Base-by-base conservation (phyloP, 1,284 basidiomycete species). In the Ceratobasidium theobromae region DNA sequence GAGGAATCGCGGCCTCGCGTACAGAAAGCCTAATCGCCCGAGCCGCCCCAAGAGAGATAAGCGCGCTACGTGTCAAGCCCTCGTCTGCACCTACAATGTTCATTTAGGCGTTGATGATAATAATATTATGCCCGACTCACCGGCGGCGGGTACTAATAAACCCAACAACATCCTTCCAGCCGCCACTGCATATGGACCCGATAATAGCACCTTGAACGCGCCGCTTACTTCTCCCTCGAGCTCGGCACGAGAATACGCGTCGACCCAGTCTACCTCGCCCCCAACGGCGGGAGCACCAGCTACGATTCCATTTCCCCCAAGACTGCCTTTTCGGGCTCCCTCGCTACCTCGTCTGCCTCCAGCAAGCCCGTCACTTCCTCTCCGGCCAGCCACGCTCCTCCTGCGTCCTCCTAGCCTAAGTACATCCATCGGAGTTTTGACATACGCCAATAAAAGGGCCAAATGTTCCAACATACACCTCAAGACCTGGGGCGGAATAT, bases 351-450 rank as follows among this genome's bases (percentile, higher is more conserved):
- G 9, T n/a, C 43, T 45, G 9, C 9, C 43, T 11, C 43, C 18
- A 5, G 9, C 18, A 11, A 45, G 43, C 12, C 9, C 43, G 9
- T 45, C 43, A 21, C 43, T 45, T 2, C 28, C 21, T 16, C 57
- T 33, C 11, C 30, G 32, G 12, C 28, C 43, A 46, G 41, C 54
- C n/a, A 38, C 54, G n/a, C 54, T 58, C 46, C 46, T 35, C 57
- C 45, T 4, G 6, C 27, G 5, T 6, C 57, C 57, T 11, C 57
- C 57, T 6, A 60, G 23, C 25, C 43, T 9, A 3, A 60, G 30
- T 1, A 60, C 46, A 6, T 60, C 57, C 57, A 60, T 60, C 14
- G 57, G 57, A 3, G 57, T 60, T 35, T 60, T 60, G 57, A 60
- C 57, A 35, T 49, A 48, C 16, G 57, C 57, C 1, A 60, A 16